phyloP scores from a whole-genome alignment of 352 stramenopile species.

The Paralagenidium karlingii region DNA sequence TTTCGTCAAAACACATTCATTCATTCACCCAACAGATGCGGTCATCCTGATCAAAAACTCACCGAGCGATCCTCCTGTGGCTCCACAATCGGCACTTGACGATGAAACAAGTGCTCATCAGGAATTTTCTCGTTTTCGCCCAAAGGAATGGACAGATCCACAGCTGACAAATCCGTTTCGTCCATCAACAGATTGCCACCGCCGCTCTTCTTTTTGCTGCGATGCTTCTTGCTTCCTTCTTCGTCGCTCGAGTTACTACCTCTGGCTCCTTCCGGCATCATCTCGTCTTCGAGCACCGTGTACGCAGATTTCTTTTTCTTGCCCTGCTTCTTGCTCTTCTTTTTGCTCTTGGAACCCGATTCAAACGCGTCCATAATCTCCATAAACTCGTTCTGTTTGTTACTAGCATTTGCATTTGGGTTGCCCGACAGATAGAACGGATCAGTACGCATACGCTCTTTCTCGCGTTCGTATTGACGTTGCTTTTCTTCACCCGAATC shows the following conservation, averaged over 20 bases:
- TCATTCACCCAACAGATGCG: too few relatives aligned
- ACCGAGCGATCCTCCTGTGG: conserved; percentile 21
- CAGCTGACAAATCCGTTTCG: conserved; percentile 53
- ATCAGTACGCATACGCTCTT: conserved; percentile 59
- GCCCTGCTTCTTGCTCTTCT: conserved; percentile 33
- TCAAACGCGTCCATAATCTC: conserved; percentile 74
- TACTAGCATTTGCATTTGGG: conserved; percentile 16
- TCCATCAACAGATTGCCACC: too few relatives aligned
- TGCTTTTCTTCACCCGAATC: conserved; percentile 17
- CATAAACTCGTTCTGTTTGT: conserved; percentile 33
- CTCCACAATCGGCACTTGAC: conserved; percentile 5
- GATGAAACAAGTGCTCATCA: conserved; percentile 31
- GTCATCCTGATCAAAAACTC: too few relatives aligned
- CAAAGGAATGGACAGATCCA: conserved; percentile 69
- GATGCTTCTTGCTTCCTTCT: conserved; percentile 16
- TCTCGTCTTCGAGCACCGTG: conserved; percentile 49
- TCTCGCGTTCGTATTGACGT: conserved; percentile 24
- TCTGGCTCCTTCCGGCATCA: conserved; percentile 70
- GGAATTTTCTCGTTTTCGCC: conserved; percentile 64
- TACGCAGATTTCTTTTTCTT: conserved; percentile 28
- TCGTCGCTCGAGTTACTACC: conserved; percentile 50
- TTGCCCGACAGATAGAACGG: conserved; percentile 70
- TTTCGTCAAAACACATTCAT: too few relatives aligned
- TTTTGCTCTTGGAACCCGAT: conserved; percentile 49
- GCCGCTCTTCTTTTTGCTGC: conserved; percentile 31